These are phyloP conservation scores for Nakataea oryzae DNA, from an alignment of 2,329 filamentous ascomycete species.

Conservation along the genomic window DNA sequence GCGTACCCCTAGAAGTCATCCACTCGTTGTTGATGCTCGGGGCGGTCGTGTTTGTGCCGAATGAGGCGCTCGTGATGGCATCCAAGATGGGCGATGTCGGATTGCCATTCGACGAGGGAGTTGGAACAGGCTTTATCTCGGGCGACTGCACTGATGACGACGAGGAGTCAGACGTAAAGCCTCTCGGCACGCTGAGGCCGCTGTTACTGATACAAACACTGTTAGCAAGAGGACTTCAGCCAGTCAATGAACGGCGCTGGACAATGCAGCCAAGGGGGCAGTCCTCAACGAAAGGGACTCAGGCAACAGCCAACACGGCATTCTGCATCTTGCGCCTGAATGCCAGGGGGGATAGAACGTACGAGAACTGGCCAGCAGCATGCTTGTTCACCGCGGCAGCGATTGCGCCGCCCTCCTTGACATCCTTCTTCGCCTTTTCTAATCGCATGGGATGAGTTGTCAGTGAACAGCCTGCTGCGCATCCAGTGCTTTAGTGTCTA, in stretches of 20 bases:
- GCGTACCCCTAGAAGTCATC: constrained; percentile 16
- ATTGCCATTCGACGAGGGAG: constrained; percentile 28
- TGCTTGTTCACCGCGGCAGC: constrained; percentile 43
- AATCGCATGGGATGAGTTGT: not conserved
- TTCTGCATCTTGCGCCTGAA: not conserved
- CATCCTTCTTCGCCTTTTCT: constrained; percentile 45
- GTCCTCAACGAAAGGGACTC: not conserved
- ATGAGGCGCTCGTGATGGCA: constrained; percentile 36
- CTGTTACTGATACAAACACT: not conserved
- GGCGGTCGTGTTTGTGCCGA: constrained; percentile 31
- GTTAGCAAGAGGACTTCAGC: not conserved
- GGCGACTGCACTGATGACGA: constrained; percentile 31
- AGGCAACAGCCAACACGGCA: not conserved
- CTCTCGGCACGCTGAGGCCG: constrained; percentile 13
- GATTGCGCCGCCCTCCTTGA: constrained; percentile 41
- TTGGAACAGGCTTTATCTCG: constrained; percentile 29
- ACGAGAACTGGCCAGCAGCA: constrained; percentile 40
- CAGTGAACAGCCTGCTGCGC: not conserved
- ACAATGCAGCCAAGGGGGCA: not conserved
- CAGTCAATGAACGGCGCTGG: not conserved
- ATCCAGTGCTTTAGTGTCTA: too few species aligned
- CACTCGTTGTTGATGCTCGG: constrained; percentile 30
- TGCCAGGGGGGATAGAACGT: constrained; percentile 16
- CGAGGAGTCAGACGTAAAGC: constrained; percentile 28
- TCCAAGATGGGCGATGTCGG: constrained; percentile 35